Evolutionary conservation across 2,329 filamentous ascomycete species (phyloP), one percentile per base, ranked within the genome.

Genomic region (Colletotrichum lini): DNA sequence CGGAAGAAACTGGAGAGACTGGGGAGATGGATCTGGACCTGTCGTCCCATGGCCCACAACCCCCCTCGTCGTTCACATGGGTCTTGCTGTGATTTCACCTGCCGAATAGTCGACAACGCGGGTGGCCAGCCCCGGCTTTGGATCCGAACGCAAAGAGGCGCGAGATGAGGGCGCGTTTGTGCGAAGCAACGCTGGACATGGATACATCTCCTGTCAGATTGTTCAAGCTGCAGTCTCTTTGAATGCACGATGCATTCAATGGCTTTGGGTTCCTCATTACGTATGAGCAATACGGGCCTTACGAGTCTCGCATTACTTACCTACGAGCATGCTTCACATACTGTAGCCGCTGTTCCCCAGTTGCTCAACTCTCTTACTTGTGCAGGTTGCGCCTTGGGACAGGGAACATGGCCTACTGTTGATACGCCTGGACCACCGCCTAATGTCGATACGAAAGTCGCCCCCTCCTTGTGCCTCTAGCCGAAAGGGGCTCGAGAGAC

Each of bases 71-170:
- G 21, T 47, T 30, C 12, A 15, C 21, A 16, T 66, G 42, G 53
- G 38, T 7, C 40, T 38, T 38, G 21, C 23, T 63, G 53, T 54
- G 54, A 65, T 26, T 44, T 65, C 35, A 70, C 60, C 60, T 70
- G 70, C 66, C 54, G 49, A 70, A 72, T 61, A 70, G 59, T 61
- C 59, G 66, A 72, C 65, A 65, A 70, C 70, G 26, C 53, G 44
- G 42, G 47, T 56, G 45, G 45, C 45, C 30, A 49, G 12, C 54
- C 30, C 57, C 26, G 58, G 64, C 40, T 40, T 21, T 38, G 12
- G 53, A 52, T 30, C 58, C 21, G 50, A 38, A 44, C 42, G 3
- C 35, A 68, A 16, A 68, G 40, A 38, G 38, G 44, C 26, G n/a
- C 54, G 57, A 40, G 26, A 38, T 44, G 58, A 23, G 38, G 50